These are phyloP conservation scores for Geotrichum candidum DNA, from an alignment of 1,139 yeast genomes.

Conservation along the genomic window DNA sequence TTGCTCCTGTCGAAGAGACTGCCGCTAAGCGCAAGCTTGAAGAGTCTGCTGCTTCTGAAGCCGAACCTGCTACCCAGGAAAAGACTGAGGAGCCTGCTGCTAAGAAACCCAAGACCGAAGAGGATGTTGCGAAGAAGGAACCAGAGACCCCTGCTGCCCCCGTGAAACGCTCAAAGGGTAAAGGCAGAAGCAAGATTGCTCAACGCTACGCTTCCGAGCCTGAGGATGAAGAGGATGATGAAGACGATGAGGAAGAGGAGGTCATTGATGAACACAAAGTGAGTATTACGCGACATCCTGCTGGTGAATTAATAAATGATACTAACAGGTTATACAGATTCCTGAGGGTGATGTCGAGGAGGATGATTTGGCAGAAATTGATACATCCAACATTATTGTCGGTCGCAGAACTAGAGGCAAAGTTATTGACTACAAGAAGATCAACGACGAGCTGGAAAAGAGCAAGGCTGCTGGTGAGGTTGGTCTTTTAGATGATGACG, in stretches of 20 bases:
- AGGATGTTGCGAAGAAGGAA: background rate
- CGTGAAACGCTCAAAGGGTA: slow-evolving; percentile 2
- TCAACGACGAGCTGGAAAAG: slow-evolving; percentile 63
- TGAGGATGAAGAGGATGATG: slow-evolving; percentile 36
- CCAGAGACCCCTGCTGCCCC: background rate
- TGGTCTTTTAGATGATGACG: slow-evolving; percentile 35
- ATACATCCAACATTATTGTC: slow-evolving; percentile 73
- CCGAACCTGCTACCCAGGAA: background rate
- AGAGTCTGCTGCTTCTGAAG: background rate
- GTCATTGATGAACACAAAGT: slow-evolving; percentile 25
- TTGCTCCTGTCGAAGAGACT: background rate
- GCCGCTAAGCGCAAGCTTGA: background rate
- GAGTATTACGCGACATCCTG: background rate
- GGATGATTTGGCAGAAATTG: slow-evolving; percentile 79
- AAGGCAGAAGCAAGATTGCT: slow-evolving; percentile 14
- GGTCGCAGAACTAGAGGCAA: slow-evolving; percentile 86
- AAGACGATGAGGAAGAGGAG: slow-evolving; percentile 29
- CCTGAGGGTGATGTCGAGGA: slow-evolving; percentile 50
- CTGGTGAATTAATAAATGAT: slow-evolving; percentile 6
- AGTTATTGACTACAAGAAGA: slow-evolving; percentile 78
- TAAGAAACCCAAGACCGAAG: background rate
- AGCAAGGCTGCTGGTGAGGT: slow-evolving; percentile 35
- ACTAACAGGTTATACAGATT: slow-evolving; percentile 6
- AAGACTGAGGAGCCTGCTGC: background rate
- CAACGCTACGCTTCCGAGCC: slow-evolving; percentile 16